Base-by-base conservation (phyloP, 2,329 filamentous ascomycete species). In the Pyrenophora seminiperda region DNA sequence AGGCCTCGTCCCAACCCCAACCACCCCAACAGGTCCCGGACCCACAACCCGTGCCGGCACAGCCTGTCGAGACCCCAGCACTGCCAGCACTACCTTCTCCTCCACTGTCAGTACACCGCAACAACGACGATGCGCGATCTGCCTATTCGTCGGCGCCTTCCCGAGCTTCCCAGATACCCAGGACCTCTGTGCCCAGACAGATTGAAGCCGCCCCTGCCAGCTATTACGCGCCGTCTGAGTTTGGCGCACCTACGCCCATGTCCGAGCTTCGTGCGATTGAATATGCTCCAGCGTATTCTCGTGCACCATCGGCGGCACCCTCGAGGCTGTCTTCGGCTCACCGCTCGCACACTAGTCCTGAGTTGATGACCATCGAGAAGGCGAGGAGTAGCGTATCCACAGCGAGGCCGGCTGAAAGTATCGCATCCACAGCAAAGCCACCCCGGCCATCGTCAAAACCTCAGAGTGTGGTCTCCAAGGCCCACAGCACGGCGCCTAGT, bases 201-300 rank as follows among this genome's bases (percentile, higher is more conserved):
- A 75, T 78, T 43, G 75, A 77, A 55, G 67, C 73, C 3, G 70
- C 71, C 11, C 68, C 70, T 2, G 58, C 58, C 13, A 70, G 66
- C 50, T 70, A 70, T 44, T 66, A 72, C 40, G 62, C 66, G 29
- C 69, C 67, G n/a, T 65, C 66, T 15, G 66, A 68, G 3, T 68
- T 66, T 14, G 55, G 58, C 17, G 54, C 69, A 20, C 66, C 63
- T 24, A 67, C 69, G 3, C 56, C 60, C 42, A 53, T 61, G 13
- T 47, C 56, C 40, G 59, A 59, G 51, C 60, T 53, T 41, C 50
- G 50, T 34, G 56, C 62, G 10, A 66, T 72, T 30, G 71, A 75
- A 47, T 75, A 75, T 61, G 53, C 61, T 4, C 71, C 71, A 9
- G 70, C 72, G 11, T 54, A 58, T 24, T 71, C 65, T 33, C 58